Conservation (phyloP, 345 rosid species). For the Bretschneidera sinensis region DNA sequence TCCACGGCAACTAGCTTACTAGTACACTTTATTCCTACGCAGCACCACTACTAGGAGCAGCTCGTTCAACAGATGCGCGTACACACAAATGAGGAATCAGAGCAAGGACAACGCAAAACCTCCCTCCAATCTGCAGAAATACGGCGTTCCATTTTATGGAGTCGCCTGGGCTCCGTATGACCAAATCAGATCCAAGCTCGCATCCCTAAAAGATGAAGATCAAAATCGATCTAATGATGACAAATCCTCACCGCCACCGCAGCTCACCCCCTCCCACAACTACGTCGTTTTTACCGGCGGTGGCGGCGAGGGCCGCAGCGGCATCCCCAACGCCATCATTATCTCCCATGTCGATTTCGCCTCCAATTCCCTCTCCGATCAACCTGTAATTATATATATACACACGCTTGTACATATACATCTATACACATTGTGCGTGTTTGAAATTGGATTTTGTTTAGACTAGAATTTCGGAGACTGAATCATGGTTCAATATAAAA, state of each 20-base stretch:
- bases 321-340: slow-evolving; percentile 69
- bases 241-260: slow-evolving; percentile 10
- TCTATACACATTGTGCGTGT: no score
- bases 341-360: slow-evolving; percentile 47
- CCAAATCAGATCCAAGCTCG: slow-evolving; percentile 35
- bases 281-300: slow-evolving; percentile 70
- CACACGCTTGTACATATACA: no score
- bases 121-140: slow-evolving; percentile 44
- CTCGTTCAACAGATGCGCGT: no score
- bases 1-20: no score
- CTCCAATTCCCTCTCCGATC: slow-evolving; percentile 54
- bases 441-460: no score
- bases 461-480: not conserved
- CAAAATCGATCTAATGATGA: slow-evolving; percentile 22
- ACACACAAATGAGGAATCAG: slow-evolving; percentile 20
- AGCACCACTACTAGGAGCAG: no score
- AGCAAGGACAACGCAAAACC: slow-evolving; percentile 1
- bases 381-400: slow-evolving; percentile 88
- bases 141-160: slow-evolving; percentile 79
- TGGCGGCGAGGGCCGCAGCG: slow-evolving; percentile 82
- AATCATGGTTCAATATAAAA: no score
- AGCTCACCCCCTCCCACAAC: slow-evolving; percentile 10
- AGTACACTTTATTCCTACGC: no score
- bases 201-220: slow-evolving; percentile 10
- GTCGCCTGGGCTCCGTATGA: slow-evolving; percentile 63